Evolutionary conservation across 176 grass and related monocot genomes (phyloP), one percentile per base, ranked within the genome.

Genomic region (Phragmites australis): DNA sequence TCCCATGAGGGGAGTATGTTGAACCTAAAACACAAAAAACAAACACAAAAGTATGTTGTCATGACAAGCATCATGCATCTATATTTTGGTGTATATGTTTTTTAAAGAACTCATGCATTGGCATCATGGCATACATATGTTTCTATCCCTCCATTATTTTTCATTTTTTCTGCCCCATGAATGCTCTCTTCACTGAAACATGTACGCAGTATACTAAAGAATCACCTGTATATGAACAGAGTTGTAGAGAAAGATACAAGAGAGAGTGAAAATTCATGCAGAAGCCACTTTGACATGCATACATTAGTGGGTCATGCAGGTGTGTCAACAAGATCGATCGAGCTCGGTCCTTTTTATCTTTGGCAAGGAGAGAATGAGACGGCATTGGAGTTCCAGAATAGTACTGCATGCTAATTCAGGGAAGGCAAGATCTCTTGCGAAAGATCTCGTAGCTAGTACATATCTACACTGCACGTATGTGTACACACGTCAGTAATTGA

Each of bases 211-310:
- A 22, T 11, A 70, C 21, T 42, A 56, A 72, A 70, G 40, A 45
- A 27, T 48, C 59, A 74, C 2, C 37, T 22, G 21, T 71, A 46
- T n/a, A 60, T 72, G 66, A 79, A 18, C 70, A 75, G 55, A 68
- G 75, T 22, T 49, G 75, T 22, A 59, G 43, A 64, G 70, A 80
- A 85, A 85, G 54, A 69, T 76, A 25, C 25, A 57, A 65, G 59
- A 58, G 77, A 85, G 56, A 77, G 82, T 64, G 87, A 85, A 72
- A 69, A 60, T 66, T 77, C 82, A 82, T 85, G 82, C 71, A 77
- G 82, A 85, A 82, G 29, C 72, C 72, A 89, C 83, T 89, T 85
- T 78, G 29, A 47, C 46, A 65, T 65, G 44, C 1, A 48, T 30
- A 32, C n/a, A 34, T 58, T 46, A 68, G 75, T 88, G 87, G 75